Evolutionary conservation across 2,329 filamentous ascomycete genomes (phyloP), one percentile per base, ranked within the genome.

Genomic region (Waltergamsia citrina): DNA sequence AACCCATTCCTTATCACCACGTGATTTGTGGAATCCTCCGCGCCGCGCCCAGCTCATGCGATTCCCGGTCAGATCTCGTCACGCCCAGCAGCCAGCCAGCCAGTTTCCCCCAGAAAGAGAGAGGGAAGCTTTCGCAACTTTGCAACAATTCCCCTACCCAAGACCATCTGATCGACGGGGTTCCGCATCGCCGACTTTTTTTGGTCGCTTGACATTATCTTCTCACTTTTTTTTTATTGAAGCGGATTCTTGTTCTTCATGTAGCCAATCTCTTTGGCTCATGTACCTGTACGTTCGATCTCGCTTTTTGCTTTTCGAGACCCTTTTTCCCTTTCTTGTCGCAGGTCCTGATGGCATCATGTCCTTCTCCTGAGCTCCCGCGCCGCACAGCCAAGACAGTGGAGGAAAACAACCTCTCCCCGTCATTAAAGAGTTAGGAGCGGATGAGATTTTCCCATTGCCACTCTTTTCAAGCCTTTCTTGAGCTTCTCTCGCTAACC

Each of bases 211-310:
- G n/a, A n/a, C n/a, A n/a, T n/a, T n/a, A n/a, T n/a, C n/a, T n/a
- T n/a, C n/a, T n/a, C n/a, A 18, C 12, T 32, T 16, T 17, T 25
- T 7, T 24, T 26, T 19, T 25, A 25, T 25, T 22, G 11, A n/a
- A n/a, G 15, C 16, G 15, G 8, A 15, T 9, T 33, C 18, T 15
- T 25, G 21, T 19, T 33, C 10, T 19, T 16, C 8, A 33, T 33
- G 24, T 26, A 24, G 16, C 16, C 7, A 35, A 29, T 25, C 15
- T 35, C n/a, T 20, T 21, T 16, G 23, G 27, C 28, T 36, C 27
- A 36, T 36, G 34, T 36, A 7, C 28, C 18, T 31, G 34, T 36
- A 31, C 30, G 34, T 36, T n/a, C n/a, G 17, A 11, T 12, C 20
- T 21, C n/a, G 15, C n/a, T n/a, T n/a, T n/a, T n/a, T n/a, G n/a